Percentiles rank a stretch among this genome's conserved stretches.
Conservation (phyloP, 306 rosid species). For the Cicer judaicum region DNA sequence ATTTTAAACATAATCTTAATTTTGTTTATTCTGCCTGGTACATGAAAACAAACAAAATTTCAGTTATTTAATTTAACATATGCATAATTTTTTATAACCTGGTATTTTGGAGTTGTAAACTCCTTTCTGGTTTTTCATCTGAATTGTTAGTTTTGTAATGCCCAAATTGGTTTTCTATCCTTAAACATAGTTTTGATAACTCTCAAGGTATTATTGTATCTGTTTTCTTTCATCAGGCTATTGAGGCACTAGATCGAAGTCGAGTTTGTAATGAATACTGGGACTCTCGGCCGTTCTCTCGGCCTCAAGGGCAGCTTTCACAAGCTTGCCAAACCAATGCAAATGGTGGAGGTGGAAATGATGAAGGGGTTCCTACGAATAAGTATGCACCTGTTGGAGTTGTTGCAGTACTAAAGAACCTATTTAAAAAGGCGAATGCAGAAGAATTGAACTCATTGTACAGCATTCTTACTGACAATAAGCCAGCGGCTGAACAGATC, state of each 20-base stretch:
- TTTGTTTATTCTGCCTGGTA: conserved; percentile 4
- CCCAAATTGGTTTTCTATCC: conserved; percentile 25
- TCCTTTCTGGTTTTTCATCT: background rate
- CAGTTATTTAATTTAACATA: conserved; percentile 1
- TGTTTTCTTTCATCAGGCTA: conserved; percentile 60
- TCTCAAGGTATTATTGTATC: conserved; percentile 12
- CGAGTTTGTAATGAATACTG: conserved; percentile 85
- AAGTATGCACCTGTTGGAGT: conserved; percentile 45
- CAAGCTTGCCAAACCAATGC: conserved; percentile 57
- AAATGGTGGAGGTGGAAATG: conserved; percentile 53
- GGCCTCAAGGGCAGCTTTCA: conserved; percentile 83
- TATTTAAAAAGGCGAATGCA: conserved; percentile 69
- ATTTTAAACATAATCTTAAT: background rate
- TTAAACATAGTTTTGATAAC: conserved; percentile 7
- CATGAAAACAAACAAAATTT: background rate
- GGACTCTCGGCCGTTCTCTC: conserved; percentile 96
- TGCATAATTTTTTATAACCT: conserved; percentile 9
- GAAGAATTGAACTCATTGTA: conserved; percentile 78
- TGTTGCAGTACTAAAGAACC: conserved; percentile 54
- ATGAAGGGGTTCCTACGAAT: conserved; percentile 42
- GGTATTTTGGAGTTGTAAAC: conserved; percentile 19
- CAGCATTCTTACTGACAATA: conserved; percentile 63
- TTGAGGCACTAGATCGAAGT: conserved; percentile 86
- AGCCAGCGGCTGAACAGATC: conserved; percentile 54
- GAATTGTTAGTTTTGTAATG: conserved; percentile 9